These are phyloP conservation scores for Asterella californica DNA, from an alignment of 225 moss, liverwort and hornwort species.

Conservation along the genomic window DNA sequence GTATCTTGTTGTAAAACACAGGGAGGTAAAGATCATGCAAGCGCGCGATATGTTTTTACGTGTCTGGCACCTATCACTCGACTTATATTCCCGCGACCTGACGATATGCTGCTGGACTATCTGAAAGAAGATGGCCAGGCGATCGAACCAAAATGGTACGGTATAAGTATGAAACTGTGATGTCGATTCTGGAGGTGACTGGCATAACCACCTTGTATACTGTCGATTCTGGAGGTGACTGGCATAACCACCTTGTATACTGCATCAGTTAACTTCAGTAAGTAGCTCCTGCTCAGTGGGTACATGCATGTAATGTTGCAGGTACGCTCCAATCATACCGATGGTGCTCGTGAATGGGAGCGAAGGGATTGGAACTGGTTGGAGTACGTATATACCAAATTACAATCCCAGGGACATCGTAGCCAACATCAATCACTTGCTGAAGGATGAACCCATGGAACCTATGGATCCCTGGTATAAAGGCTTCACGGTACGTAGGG, in stretches of 20 bases:
- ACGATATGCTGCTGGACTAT: conserved; percentile 85
- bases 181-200: background rate
- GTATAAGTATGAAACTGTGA: background rate
- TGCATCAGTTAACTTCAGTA: background rate
- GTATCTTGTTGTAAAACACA: conserved; percentile 19
- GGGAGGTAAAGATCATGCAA: conserved; percentile 99
- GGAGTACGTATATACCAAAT: conserved; percentile 96
- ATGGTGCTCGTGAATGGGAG: conserved; percentile 96
- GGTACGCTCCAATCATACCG: conserved; percentile 91
- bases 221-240: background rate
- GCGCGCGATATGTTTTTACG: conserved; percentile 90
- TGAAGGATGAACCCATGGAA: conserved; percentile 58
- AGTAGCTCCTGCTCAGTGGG: background rate
- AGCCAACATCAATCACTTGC: conserved; percentile 56
- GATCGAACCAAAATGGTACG: conserved; percentile 80
- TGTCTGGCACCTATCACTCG: conserved; percentile 86
- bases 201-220: background rate
- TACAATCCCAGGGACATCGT: conserved; percentile 90
- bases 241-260: background rate
- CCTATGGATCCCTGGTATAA: conserved; percentile 98
- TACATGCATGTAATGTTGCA: conserved; percentile 10
- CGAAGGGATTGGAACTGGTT: conserved; percentile 98
- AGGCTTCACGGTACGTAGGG: conserved; percentile 71
- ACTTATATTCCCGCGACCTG: conserved; percentile 69
- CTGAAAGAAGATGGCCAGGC: conserved; percentile 83